Evolutionary conservation across 2,329 filamentous ascomycete genomes (phyloP), one percentile per base, ranked within the genome.

Genomic region (Aspergillus hiratsukae): DNA sequence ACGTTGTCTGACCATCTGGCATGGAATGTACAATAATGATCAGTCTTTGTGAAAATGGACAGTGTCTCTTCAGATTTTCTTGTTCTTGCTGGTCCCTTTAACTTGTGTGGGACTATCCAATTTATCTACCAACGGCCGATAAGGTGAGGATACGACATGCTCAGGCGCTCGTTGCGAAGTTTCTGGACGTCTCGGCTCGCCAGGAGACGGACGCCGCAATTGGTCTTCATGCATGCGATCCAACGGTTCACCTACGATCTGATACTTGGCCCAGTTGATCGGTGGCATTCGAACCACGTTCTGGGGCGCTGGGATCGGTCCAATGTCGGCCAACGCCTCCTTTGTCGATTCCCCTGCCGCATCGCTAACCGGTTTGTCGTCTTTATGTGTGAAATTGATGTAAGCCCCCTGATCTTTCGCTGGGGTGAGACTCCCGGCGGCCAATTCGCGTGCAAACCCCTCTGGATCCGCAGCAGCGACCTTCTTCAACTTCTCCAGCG

Each of bases 251-350:
- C 91, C 92, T 3, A 94, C 86, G n/a, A 97, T 81, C 64, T 90
- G 90, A 72, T 97, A 97, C 69, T 96, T 92, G 11, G 87, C 85
- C 93, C 93, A 97, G 77, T 97, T 96, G 68, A 97, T 87, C 8
- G 90, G 88, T 8, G 93, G 93, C 76, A 87, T 91, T 43, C 92
- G 86, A 27, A 95, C 87, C 0, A 97, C 79, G 64, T 89, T 89
- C 72, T 97, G 93, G 6, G 89, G 85, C 14, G 82, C 82, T 0
- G 92, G 92, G 14, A 97, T 82, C 19, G 76, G 76, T 2, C 83
- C 78, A 77, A 91, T 91, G 3, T 61, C 59, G 9, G 62, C 62
- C 4, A 51, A 40, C 3, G 51, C 49, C 31, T 53, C 31, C 5
- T 28, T 45, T 6, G 56, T 48, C 17, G 49, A 43, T 2, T 52